Base-by-base conservation (phyloP, 2,329 filamentous ascomycete species). In the Colletotrichum sp. region DNA sequence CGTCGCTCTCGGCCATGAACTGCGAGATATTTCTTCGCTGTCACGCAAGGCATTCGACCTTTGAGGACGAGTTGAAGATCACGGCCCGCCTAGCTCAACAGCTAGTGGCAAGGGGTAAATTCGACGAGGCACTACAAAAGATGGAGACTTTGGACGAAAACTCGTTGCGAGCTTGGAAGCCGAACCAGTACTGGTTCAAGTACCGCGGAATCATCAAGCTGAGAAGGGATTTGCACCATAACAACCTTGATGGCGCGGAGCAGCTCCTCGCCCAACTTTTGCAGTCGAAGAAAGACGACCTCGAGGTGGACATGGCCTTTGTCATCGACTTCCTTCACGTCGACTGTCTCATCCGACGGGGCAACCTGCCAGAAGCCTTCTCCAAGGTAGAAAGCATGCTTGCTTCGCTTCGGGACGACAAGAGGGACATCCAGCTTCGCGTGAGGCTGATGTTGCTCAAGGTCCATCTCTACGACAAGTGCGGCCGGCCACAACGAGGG, bases 1-100 rank as follows among this genome's bases (percentile, higher is more conserved):
- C 88, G 1, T 86, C 87, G 30, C 82, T 92, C 79, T 89, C 94
- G 55, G 84, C 88, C 21, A 88, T 90, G 69, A 90, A 91, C 26
- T 94, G 93, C 80, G 93, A 98, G 77, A 88, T 95, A 1, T 96
- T 98, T 74, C 88, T 96, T 18, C 90, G 92, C 69, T 96, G 94
- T 78, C 94, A 98, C 81, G 87, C 89, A 6, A 85, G 87, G 8
- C 83, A 88, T 76, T 84, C 88, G 1, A 83, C 88, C 5, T 91
- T 96, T 58, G 95, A 98, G 77, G 96, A 99, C 79, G 90, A 92
- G 66, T 88, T 98, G 36, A 95, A 94, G 79, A 91, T 95, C 38
- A 92, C 89, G 1, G 95, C 94, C 79, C 92, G 94, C 6, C 89
- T 93, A 72, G 93, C 95, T 3, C 67, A 74, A 28, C 72, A 76